Percentiles rank a stretch among this genome's conserved stretches.
phyloP scores from a whole-genome alignment of 306 rosid genomes.

The Begonia fuchsioides region DNA sequence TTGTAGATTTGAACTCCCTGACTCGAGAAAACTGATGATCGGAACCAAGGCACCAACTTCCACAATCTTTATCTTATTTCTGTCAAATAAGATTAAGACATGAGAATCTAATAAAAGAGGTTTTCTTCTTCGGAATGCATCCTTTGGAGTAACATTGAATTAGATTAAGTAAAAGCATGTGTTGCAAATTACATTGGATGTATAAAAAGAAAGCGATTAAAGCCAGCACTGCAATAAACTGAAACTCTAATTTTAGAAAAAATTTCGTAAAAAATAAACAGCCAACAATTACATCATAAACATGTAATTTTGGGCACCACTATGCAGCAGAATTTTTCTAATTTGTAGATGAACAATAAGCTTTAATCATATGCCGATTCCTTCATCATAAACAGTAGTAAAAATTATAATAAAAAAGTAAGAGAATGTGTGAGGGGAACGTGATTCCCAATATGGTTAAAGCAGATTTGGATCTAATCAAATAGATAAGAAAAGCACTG shows the following conservation, averaged over 20 bases:
- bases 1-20: slow-evolving; percentile 44
- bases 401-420: too few relatives aligned
- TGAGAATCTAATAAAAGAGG: neutral
- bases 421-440: too few relatives aligned
- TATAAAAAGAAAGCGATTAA: too few relatives aligned
- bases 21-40: slow-evolving; percentile 55
- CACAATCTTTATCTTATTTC: slow-evolving; percentile 82
- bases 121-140: too few relatives aligned
- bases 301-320: too few relatives aligned
- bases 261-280: neutral
- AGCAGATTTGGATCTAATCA: too few relatives aligned
- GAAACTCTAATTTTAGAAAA: neutral
- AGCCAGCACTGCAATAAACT: neutral
- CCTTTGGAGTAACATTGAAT: neutral
- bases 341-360: too few relatives aligned
- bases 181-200: neutral
- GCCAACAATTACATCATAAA: neutral
- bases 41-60: slow-evolving; percentile 89
- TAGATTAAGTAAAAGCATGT: neutral
- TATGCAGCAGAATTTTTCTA: too few relatives aligned
- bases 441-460: too few relatives aligned
- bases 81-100: slow-evolving; percentile 18
- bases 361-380: too few relatives aligned
- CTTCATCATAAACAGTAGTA: too few relatives aligned
- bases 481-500: too few relatives aligned